A percentile compares a stretch with the other conserved stretches of the same genome.
Evolutionary conservation across 2,329 filamentous ascomycete genomes (phyloP).

Genomic region (Xylariales sp.): DNA sequence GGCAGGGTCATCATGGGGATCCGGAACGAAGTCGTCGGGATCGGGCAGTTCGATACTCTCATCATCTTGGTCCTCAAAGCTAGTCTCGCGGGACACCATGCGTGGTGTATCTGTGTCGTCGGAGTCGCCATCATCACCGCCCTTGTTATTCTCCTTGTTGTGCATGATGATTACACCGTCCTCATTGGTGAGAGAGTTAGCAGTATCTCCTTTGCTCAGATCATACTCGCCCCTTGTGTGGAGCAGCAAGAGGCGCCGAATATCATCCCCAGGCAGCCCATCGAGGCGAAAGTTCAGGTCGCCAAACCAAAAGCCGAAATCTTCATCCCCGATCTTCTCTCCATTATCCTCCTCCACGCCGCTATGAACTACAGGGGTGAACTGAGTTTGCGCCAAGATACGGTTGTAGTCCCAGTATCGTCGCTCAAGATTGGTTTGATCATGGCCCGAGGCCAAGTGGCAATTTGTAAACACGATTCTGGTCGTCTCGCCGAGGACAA

Average conservation of each 20-base stretch:
- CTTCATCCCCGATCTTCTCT: slow-evolving; percentile 78
- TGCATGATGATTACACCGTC: slow-evolving; percentile 47
- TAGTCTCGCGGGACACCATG: slow-evolving; percentile 25
- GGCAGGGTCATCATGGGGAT: slow-evolving; percentile 71
- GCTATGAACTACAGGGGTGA: slow-evolving; percentile 65
- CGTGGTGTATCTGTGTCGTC: slow-evolving; percentile 26
- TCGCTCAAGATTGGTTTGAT: slow-evolving; percentile 71
- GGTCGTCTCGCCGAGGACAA: slow-evolving; percentile 87
- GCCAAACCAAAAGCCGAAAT: slow-evolving; percentile 94
- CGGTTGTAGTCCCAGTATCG: slow-evolving; percentile 88
- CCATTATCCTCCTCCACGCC: slow-evolving; percentile 62
- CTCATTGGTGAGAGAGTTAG: slow-evolving; percentile 33
- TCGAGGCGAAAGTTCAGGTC: slow-evolving; percentile 94
- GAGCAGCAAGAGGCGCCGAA: slow-evolving; percentile 75
- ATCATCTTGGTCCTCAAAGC: slow-evolving; percentile 21
- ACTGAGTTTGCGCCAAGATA: slow-evolving; percentile 70
- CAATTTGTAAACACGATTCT: slow-evolving; percentile 86
- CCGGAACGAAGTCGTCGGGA: slow-evolving; percentile 62
- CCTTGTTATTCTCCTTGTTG: slow-evolving; percentile 46
- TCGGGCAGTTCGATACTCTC: slow-evolving; percentile 44
- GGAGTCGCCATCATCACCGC: too few relatives aligned
- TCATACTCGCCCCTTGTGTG: slow-evolving; percentile 79
- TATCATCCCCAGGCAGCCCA: slow-evolving; percentile 83
- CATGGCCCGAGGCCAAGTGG: slow-evolving; percentile 83
- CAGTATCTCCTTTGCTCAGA: slow-evolving; percentile 36